Percentiles rank a stretch among this genome's conserved stretches.
Evolutionary conservation across 2,329 filamentous ascomycete species (phyloP).

Genomic region (Monilinia vaccinii-corymbosi): DNA sequence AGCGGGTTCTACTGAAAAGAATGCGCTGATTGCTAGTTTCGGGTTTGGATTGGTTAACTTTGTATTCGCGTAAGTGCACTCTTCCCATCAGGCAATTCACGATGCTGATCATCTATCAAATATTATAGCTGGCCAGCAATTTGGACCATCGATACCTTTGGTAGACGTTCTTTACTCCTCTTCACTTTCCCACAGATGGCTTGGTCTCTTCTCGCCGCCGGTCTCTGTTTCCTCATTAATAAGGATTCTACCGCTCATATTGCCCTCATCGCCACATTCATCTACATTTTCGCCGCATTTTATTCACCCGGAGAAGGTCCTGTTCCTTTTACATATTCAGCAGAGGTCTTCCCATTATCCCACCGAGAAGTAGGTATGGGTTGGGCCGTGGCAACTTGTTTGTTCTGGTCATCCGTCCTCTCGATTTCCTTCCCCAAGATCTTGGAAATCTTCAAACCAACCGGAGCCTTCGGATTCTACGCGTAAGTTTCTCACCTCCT

Average conservation of each 20-base stretch:
- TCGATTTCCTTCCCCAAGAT: slow-evolving; percentile 39
- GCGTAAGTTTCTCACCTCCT: slow-evolving; percentile 22
- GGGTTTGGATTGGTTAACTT: slow-evolving; percentile 59
- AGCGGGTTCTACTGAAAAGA: slow-evolving; percentile 44
- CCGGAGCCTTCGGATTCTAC: slow-evolving; percentile 44
- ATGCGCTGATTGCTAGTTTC: slow-evolving; percentile 52
- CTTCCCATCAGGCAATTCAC: too few relatives aligned
- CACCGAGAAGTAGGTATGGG: slow-evolving; percentile 56
- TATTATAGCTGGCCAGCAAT: slow-evolving; percentile 52
- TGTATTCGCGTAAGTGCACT: slow-evolving; percentile 26
- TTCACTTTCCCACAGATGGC: slow-evolving; percentile 61
- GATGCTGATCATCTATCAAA: slow-evolving; percentile 39
- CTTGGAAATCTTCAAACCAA: slow-evolving; percentile 16
- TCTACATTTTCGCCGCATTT: slow-evolving; percentile 56
- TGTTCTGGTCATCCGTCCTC: slow-evolving; percentile 51
- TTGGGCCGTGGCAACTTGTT: slow-evolving; percentile 50
- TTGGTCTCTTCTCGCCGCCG: slow-evolving; percentile 52
- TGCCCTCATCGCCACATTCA: slow-evolving; percentile 47
- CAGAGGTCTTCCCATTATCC: slow-evolving; percentile 54
- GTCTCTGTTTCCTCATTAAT: slow-evolving; percentile 47
- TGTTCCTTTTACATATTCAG: slow-evolving; percentile 51
- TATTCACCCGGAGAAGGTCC: slow-evolving; percentile 56
- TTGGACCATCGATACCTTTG: slow-evolving; percentile 54
- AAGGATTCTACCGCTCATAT: slow-evolving; percentile 32
- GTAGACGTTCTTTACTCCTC: slow-evolving; percentile 49